Percentiles rank a stretch among this genome's conserved stretches.
Conservation (phyloP, 2,329 filamentous ascomycete genomes). For the Sphaceloma murrayae region DNA sequence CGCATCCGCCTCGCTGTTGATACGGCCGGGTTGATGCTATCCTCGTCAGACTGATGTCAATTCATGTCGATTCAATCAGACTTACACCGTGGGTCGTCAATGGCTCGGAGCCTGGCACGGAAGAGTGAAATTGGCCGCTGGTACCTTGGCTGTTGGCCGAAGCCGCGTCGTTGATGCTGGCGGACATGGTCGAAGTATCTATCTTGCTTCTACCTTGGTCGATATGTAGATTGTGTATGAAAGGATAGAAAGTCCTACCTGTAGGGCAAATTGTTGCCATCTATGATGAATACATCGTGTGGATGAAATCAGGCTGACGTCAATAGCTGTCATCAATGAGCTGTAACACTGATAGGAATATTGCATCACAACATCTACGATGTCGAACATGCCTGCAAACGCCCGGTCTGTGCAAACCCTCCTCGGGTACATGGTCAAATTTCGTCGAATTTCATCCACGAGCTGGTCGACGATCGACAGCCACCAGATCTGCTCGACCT, state of each 20-base stretch:
- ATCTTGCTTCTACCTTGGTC: neutral
- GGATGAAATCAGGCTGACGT: too few relatives aligned
- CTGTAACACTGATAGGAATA: conserved; percentile 6
- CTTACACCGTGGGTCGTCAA: conserved; percentile 12
- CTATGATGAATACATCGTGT: too few relatives aligned
- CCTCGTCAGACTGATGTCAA: neutral
- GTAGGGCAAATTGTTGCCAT: too few relatives aligned
- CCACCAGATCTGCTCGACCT: too few relatives aligned
- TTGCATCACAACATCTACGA: too few relatives aligned
- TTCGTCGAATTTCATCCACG: too few relatives aligned
- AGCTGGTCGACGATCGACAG: too few relatives aligned
- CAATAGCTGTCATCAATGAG: conserved; percentile 14
- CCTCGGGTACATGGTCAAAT: too few relatives aligned
- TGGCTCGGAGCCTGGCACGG: conserved; percentile 1
- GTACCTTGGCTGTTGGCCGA: conserved; percentile 11
- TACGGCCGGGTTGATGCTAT: conserved; percentile 15
- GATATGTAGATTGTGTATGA: neutral
- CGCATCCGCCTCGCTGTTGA: conserved; percentile 38
- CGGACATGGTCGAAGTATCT: conserved; percentile 2
- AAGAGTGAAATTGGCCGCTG: conserved; percentile 10
- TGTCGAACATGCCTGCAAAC: too few relatives aligned
- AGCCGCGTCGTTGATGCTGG: conserved; percentile 7
- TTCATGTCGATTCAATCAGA: neutral
- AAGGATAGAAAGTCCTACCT: too few relatives aligned
- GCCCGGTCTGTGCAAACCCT: too few relatives aligned